These are phyloP conservation scores for Backusella liffmaniae DNA, from an alignment of 192 early-diverging fungal genomes.

Conservation along the genomic window DNA sequence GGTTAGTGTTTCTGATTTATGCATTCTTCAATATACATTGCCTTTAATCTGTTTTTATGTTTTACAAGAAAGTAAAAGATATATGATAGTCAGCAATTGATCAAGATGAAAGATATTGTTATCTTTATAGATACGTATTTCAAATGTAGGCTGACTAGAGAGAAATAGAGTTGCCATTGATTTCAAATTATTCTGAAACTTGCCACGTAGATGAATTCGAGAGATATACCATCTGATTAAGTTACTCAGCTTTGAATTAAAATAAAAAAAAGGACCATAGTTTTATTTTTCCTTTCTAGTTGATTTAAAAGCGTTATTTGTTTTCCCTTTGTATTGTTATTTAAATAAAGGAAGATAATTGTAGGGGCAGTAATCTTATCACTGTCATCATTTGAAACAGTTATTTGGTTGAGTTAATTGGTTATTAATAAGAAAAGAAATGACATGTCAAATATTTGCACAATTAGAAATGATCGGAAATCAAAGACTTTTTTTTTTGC, in stretches of 20 bases:
- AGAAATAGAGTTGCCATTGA: background rate
- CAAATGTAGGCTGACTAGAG: background rate
- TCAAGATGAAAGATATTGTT: too few species aligned
- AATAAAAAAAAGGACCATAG: background rate
- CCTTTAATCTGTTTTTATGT: background rate
- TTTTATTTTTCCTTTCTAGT: background rate
- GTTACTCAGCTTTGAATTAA: background rate
- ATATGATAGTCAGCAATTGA: background rate
- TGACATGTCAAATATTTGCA: background rate
- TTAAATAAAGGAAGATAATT: background rate
- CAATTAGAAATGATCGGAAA: background rate
- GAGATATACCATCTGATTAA: background rate
- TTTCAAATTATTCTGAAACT: constrained; percentile 1
- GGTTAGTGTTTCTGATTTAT: background rate
- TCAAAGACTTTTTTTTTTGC: background rate
- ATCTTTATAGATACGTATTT: too few species aligned
- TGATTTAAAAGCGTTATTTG: too few species aligned
- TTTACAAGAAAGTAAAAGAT: background rate
- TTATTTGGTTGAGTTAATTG: background rate
- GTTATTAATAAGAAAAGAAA: background rate
- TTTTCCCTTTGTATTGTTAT: background rate
- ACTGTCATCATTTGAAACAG: background rate
- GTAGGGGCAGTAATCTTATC: background rate
- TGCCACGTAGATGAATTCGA: background rate
- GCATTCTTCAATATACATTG: background rate